Conservation (phyloP, 2,329 filamentous ascomycete species). For the Ploettnerulaceae sp. region DNA sequence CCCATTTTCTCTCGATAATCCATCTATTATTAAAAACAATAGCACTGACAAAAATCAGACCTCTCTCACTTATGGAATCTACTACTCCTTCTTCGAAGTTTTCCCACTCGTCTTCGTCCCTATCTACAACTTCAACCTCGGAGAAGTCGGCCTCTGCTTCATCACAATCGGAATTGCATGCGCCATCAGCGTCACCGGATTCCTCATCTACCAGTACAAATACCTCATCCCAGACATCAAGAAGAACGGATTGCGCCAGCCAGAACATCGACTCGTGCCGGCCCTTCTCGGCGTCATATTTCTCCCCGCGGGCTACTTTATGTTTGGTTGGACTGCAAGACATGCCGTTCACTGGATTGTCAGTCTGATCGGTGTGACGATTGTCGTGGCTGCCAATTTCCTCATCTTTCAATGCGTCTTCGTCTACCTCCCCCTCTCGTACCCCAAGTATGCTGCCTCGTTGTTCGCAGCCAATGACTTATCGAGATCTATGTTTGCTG, state of each 20-base stretch:
- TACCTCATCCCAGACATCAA: constrained; percentile 47
- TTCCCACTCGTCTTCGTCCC: constrained; percentile 59
- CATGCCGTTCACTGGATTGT: constrained; percentile 51
- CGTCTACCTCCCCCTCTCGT: constrained; percentile 51
- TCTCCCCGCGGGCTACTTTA: constrained; percentile 54
- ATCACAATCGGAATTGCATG: constrained; percentile 55
- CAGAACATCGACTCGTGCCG: constrained; percentile 51
- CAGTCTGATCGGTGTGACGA: constrained; percentile 50
- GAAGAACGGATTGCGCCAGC: constrained; percentile 44
- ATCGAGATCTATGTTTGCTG: constrained; percentile 39
- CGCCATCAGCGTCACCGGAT: constrained; percentile 46
- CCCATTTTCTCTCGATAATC: too few species aligned
- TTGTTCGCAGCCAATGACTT: constrained; percentile 43
- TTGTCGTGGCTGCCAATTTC: constrained; percentile 49
- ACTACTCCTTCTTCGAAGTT: constrained; percentile 61
- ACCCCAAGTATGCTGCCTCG: constrained; percentile 49
- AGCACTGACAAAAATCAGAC: too few species aligned
- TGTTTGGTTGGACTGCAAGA: constrained; percentile 54
- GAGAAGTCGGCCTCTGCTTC: constrained; percentile 56
- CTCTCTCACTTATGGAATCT: constrained; percentile 57
- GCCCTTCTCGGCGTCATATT: constrained; percentile 49
- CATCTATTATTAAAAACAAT: too few species aligned
- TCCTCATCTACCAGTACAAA: constrained; percentile 48
- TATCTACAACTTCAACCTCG: constrained; percentile 55
- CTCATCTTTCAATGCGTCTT: constrained; percentile 57